Base-by-base conservation (phyloP, 176 grass and related monocot species). In the Oryza australiensis region DNA sequence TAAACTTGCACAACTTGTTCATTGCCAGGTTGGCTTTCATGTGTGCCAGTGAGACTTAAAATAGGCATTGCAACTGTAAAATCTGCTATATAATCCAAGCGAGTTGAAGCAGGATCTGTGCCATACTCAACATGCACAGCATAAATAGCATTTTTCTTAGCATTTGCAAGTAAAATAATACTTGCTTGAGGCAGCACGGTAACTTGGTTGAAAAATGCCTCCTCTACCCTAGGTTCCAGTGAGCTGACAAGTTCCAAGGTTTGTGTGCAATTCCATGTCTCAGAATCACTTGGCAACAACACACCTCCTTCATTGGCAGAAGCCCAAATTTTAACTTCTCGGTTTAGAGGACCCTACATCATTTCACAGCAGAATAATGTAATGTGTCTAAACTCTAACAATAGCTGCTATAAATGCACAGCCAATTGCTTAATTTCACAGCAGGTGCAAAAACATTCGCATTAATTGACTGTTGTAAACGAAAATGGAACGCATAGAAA, bases 1-100 rank as follows among this genome's bases (percentile, higher is more conserved):
- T 95, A 99, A 23, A 99, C 87, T 91, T 99, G 93, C 69, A 99
- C 93, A 68, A 94, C 85, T 76, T 92, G 91, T 72, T 95, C 97
- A 22, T 91, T 91, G 82, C 87, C 88, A 62, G 86, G 64, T 72
- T 93, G 92, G 55, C 48, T 80, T 73, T 92, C 91, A 68, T 87
- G 83, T 38, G 97, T 93, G 38, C 90, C 93, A 22, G 93, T 99
- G 45, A 99, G 91, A 85, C 97, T 99, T 82, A 99, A 81, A 78
- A 99, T 95, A 64, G 97, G 97, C 93, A 99, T 99, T 63, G 97
- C 83, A 53, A 99, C 97, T 53, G 97, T 94, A 68, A 99, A 99
- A 85, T 99, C 97, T 83, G 97, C 97, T 66, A 99, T 94, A 55
- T 95, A 95, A 62, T 99, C 97, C 87, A 95, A 92, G 80, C 87